Percentiles rank a stretch among this genome's conserved stretches.
Conservation (phyloP, 2,329 filamentous ascomycete genomes). For the Apiospora rasikravindrae region DNA sequence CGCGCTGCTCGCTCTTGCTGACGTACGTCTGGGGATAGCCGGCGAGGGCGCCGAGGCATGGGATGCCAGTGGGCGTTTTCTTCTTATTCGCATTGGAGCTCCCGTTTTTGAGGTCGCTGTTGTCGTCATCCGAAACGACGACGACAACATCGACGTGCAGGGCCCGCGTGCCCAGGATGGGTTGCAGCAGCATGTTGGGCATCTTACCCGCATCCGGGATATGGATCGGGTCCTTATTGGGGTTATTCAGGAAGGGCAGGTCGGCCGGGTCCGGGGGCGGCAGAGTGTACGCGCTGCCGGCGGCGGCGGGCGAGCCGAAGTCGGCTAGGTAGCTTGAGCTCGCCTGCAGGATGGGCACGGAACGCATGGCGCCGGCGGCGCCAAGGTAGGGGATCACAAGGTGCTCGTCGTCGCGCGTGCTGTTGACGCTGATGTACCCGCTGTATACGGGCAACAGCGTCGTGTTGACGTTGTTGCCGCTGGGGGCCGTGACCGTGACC, state of each 20-base stretch:
- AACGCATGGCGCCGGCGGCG: conserved; percentile 39
- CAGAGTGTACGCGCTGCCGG: conserved; percentile 33
- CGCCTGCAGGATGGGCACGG: conserved; percentile 20
- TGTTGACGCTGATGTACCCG: conserved; percentile 48
- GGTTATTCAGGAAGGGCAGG: not conserved
- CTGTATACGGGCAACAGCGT: conserved; percentile 48
- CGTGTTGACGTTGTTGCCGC: conserved; percentile 35
- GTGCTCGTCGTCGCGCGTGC: conserved; percentile 43
- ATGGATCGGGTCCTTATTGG: not conserved
- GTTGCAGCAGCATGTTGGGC: conserved; percentile 21
- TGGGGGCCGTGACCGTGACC: conserved; percentile 31
- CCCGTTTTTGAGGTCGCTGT: not conserved
- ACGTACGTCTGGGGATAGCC: conserved; percentile 8
- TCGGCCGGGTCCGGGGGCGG: conserved; percentile 25
- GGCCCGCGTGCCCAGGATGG: not conserved
- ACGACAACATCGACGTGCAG: conserved; percentile 19
- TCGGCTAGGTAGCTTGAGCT: conserved; percentile 21
- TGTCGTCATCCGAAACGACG: not conserved
- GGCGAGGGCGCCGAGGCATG: conserved; percentile 27
- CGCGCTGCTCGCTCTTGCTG: not conserved
- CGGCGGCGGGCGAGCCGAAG: conserved; percentile 24
- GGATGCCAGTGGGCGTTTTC: not conserved
- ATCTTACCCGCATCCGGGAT: not conserved
- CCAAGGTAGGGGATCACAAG: conserved; percentile 50
- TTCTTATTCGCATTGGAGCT: not conserved